phyloP scores from a whole-genome alignment of 73 alveolate genomes.

The Paramecium caudatum region DNA sequence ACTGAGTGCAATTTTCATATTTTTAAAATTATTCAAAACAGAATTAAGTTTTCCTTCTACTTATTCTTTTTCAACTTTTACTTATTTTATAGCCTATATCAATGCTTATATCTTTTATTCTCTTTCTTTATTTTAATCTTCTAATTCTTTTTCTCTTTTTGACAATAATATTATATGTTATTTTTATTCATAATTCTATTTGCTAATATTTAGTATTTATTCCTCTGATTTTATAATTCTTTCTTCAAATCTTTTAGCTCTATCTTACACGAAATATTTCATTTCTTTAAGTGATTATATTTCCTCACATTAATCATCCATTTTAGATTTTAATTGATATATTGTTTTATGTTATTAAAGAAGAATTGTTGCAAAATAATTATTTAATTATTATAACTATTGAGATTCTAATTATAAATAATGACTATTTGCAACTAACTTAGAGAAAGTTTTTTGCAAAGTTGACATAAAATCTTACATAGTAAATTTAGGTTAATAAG shows the following conservation, averaged over 20 bases:
- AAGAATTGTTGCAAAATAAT: neutral
- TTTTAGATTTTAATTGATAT: neutral
- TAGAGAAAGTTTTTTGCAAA: constrained; percentile 27
- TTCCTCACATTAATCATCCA: constrained; percentile 34
- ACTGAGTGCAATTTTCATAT: neutral
- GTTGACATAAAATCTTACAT: constrained; percentile 27
- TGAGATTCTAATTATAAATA: constrained; percentile 35
- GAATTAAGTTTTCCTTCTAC: constrained; percentile 15
- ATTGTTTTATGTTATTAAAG: neutral
- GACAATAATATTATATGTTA: neutral
- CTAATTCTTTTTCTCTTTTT: neutral
- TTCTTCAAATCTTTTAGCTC: constrained; percentile 41
- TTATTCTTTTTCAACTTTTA: constrained; percentile 46
- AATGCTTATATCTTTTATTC: neutral
- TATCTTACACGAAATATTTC: constrained; percentile 5
- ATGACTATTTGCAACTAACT: constrained; percentile 1
- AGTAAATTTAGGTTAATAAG: neutral
- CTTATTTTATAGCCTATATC: constrained; percentile 10
- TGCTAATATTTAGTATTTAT: neutral
- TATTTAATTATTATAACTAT: neutral
- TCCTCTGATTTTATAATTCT: constrained; percentile 35
- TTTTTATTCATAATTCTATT: neutral
- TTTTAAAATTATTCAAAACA: neutral
- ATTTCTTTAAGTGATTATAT: constrained; percentile 22
- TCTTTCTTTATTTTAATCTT: neutral